Conservation (phyloP, 2,329 filamentous ascomycete genomes). For the Trichoderma sp. region DNA sequence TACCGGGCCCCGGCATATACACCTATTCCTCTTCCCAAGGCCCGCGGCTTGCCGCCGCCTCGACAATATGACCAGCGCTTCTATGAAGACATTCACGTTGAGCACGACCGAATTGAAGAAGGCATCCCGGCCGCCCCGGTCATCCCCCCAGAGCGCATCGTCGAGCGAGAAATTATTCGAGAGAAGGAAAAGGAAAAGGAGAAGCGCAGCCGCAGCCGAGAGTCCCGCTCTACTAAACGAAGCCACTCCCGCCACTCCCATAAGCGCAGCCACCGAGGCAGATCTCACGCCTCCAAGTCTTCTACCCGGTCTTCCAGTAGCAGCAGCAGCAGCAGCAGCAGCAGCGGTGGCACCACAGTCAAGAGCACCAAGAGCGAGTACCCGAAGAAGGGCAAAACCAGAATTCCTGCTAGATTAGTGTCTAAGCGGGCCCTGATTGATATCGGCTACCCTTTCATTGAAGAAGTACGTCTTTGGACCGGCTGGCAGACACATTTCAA, state of each 20-base stretch:
- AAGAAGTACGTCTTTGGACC: constrained; percentile 64
- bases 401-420: constrained; percentile 80
- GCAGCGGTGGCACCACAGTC: constrained; percentile 54
- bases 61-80: constrained; percentile 60
- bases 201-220: constrained; percentile 47
- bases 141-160: constrained; percentile 57
- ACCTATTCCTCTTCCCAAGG: constrained; percentile 71
- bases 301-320: constrained; percentile 53
- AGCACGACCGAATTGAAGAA: constrained; percentile 67
- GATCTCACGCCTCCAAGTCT: constrained; percentile 46
- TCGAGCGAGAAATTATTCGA: constrained; percentile 64
- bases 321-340: constrained; percentile 46
- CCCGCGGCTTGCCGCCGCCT: constrained; percentile 63
- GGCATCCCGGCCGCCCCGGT: constrained; percentile 38
- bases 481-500: background rate
- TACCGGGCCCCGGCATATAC: constrained; percentile 54
- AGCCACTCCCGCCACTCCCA: constrained; percentile 38
- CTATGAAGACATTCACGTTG: constrained; percentile 69
- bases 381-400: constrained; percentile 85
- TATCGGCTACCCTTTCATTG: constrained; percentile 81
- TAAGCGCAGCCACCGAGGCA: constrained; percentile 44
- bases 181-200: constrained; percentile 43
- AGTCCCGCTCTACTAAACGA: constrained; percentile 45
- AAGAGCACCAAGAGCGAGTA: constrained; percentile 60
- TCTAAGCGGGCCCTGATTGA: constrained; percentile 81